Evolutionary conservation across 106 monocot genomes (phyloP).

Genomic region (Agapanthus africanus): DNA sequence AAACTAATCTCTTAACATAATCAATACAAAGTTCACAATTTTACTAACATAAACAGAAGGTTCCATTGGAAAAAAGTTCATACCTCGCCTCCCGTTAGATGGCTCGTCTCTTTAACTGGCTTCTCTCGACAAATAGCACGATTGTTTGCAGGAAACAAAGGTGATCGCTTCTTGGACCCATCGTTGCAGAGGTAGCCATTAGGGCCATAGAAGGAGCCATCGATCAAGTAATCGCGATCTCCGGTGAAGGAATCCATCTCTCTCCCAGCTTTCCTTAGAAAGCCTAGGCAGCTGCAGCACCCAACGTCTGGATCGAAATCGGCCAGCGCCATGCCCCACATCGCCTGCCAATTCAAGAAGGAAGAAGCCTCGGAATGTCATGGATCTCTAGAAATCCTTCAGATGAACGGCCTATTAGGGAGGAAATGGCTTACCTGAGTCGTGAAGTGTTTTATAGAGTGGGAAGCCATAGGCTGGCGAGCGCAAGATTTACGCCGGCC

Average conservation of each 20-base stretch:
- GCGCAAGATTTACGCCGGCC: no score
- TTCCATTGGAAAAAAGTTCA: no score
- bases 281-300: slow-evolving; percentile 34
- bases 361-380: no score
- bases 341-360: no score
- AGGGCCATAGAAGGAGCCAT: neutral
- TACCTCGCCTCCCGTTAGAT: slow-evolving; percentile 14
- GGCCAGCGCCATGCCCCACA: slow-evolving; percentile 5
- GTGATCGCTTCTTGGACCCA: neutral
- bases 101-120: slow-evolving; percentile 18
- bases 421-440: no score
- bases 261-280: slow-evolving; percentile 16
- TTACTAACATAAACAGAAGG: no score
- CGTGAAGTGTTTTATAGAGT: no score
- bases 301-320: slow-evolving; percentile 22
- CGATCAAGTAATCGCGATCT: neutral
- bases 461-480: no score
- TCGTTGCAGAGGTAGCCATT: slow-evolving; percentile 10
- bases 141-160: slow-evolving; percentile 6
- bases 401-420: no score
- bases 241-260: slow-evolving; percentile 17
- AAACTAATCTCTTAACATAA: no score
- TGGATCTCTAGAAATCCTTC: no score
- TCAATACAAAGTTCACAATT: no score
- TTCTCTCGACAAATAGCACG: slow-evolving; percentile 26